These are phyloP conservation scores for Teratosphaeria gauchensis DNA, from an alignment of 2,329 filamentous ascomycete species.

Conservation along the genomic window DNA sequence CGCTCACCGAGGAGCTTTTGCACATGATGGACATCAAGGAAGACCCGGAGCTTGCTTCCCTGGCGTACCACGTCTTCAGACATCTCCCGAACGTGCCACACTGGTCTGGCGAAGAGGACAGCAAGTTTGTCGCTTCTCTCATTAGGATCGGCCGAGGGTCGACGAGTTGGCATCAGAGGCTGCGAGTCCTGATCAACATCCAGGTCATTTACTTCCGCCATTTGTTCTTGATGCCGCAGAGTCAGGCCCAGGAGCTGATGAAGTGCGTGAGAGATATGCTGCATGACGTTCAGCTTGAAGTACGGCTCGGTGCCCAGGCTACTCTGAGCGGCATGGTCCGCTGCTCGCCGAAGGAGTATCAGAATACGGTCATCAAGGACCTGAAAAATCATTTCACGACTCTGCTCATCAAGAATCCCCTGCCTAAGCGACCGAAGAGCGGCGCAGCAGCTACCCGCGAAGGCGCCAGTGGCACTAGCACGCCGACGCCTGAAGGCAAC, in stretches of 20 bases:
- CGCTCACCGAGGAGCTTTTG: slow-evolving; percentile 83
- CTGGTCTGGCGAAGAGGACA: slow-evolving; percentile 70
- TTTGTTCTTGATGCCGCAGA: slow-evolving; percentile 70
- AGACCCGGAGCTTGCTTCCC: slow-evolving; percentile 85
- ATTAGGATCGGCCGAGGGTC: slow-evolving; percentile 80
- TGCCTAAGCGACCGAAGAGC: slow-evolving; percentile 53
- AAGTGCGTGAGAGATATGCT: slow-evolving; percentile 94
- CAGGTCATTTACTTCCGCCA: slow-evolving; percentile 97
- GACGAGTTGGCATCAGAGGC: slow-evolving; percentile 85
- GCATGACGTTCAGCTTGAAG: slow-evolving; percentile 81
- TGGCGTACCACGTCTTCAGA: slow-evolving; percentile 94
- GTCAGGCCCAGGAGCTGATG: slow-evolving; percentile 72
- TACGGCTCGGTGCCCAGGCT: slow-evolving; percentile 82
- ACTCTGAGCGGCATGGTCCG: slow-evolving; percentile 97
- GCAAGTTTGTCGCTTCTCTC: slow-evolving; percentile 67
- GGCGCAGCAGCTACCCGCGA: slow-evolving; percentile 24
- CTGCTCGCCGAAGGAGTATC: slow-evolving; percentile 75
- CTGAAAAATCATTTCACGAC: slow-evolving; percentile 72
- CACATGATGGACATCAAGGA: slow-evolving; percentile 99
- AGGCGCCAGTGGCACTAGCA: slow-evolving; percentile 39
- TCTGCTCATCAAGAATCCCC: slow-evolving; percentile 70
- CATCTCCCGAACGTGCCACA: slow-evolving; percentile 94
- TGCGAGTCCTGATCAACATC: slow-evolving; percentile 93
- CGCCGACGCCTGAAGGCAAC: slow-evolving; percentile 62
- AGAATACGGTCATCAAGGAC: slow-evolving; percentile 63